Base-by-base conservation (phyloP, 2,329 filamentous ascomycete genomes). In the Xylaria sp. region DNA sequence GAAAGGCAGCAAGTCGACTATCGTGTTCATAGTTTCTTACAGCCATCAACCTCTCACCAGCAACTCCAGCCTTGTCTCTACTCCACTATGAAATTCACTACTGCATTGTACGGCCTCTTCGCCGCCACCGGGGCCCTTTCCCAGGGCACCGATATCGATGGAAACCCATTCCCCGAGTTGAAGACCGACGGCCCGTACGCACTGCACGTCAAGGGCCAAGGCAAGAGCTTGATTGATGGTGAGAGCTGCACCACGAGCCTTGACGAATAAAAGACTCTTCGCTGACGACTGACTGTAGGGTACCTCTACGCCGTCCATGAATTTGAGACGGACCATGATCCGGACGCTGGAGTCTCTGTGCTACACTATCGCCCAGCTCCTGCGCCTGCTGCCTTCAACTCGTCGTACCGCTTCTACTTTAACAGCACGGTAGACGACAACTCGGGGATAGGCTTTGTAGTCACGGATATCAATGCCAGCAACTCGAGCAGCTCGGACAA, bases 201-300 rank as follows among this genome's bases (percentile, higher is more conserved):
- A 55, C n/a, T 60, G 15, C 57, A 60, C 43, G 57, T 60, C 57
- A 60, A 55, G 51, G 57, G 57, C 51, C 57, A 35, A 25, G 6
- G 51, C 35, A 60, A 60, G 23, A 60, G 57, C 57, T 55, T 35
- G 25, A 60, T 60, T 60, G 50, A 60, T 43, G 57, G 57, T 60
- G 35, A 60, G 57, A 55, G 51, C 50, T 60, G 42, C 57, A 43
- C 50, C 35, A 12, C 50, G 35, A 60, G 50, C 19, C 37, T 50
- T 19, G 35, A 55, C 35, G 25, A n/a, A 50, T 42, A 25, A 14
- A 43, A 60, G 57, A 55, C 51, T 3, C 35, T 55, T 60, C 12
- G 25, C 57, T 60, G 35, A 60, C 43, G 51, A 60, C 31, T 54
- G 51, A 60, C 31, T 54, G 33, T 28, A 60, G 57, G 57, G 28